Percentiles rank a stretch among this genome's conserved stretches.
phyloP scores from a whole-genome alignment of 306 rosid species.

The Carpinus viminea region DNA sequence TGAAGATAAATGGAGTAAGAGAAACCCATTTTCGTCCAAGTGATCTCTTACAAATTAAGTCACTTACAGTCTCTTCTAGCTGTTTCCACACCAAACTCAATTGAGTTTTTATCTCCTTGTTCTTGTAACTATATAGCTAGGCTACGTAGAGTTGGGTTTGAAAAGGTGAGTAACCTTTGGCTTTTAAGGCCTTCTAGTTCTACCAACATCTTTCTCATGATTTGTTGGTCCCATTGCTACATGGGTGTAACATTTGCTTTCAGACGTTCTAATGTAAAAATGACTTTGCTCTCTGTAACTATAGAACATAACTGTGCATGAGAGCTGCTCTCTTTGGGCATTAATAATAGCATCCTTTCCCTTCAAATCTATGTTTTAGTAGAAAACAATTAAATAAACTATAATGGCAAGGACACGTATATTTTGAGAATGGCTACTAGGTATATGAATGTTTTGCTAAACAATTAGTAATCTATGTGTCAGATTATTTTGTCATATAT shows the following conservation, averaged over 20 bases:
- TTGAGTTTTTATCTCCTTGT: conserved; percentile 24
- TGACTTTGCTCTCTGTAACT: neutral
- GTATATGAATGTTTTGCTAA: neutral
- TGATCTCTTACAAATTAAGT: neutral
- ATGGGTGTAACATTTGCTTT: conserved; percentile 34
- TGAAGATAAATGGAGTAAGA: conserved; percentile 37
- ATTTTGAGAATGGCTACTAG: neutral
- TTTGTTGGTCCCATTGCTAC: conserved; percentile 45
- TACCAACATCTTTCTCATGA: conserved; percentile 39
- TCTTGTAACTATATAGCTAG: conserved; percentile 22
- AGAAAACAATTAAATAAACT: neutral
- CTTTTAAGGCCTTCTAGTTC: conserved; percentile 39
- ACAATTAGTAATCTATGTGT: too few relatives aligned
- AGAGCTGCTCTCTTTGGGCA: conserved; percentile 20
- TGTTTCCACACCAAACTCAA: conserved; percentile 28
- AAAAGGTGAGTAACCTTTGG: conserved; percentile 41
- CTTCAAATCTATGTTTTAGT: neutral
- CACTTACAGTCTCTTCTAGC: conserved; percentile 30
- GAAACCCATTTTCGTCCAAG: conserved; percentile 35
- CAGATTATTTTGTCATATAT: too few relatives aligned
- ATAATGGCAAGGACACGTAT: neutral
- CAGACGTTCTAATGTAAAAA: conserved; percentile 11
- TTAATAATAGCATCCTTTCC: conserved; percentile 15
- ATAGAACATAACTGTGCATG: conserved; percentile 3
- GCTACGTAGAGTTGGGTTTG: conserved; percentile 22